Base-by-base conservation (phyloP, 352 stramenopile species). In the Plasmopara viticola region DNA sequence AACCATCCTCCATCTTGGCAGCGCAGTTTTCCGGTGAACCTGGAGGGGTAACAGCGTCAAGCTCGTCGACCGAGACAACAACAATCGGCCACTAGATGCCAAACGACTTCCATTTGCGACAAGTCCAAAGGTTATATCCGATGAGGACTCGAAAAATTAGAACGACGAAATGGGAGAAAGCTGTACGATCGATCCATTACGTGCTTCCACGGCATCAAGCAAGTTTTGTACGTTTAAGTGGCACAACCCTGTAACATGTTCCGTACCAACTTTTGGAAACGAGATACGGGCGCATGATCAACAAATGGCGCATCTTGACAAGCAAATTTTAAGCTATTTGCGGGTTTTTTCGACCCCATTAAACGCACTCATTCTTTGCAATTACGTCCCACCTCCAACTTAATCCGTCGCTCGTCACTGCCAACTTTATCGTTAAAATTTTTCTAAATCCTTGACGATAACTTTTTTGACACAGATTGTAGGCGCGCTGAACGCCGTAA, bases 261-360 rank as follows among this genome's bases (percentile, higher is more conserved):
- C 10, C 41, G n/a, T 3, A 72, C 47, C 0, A 83, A n/a, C 6
- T 51, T n/a, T 8, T 71, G 40, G 20, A 83, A 75, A 0, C 72
- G 69, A 42, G 45, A 47, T n/a, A 67, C 33, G 0, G 61, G 42
- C 0, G 53, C 62, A 41, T 74, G 30, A 8, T 65, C 54, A 6
- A 38, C 51, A 51, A 68, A 57, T 4, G 48, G 10, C 9, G 39
- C 28, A 28, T 20, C 15, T 15, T 60, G 48, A 48, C 68, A 78
- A 15, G 58, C 50, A 2, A 13, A 9, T 49, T 76, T 64, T 34
- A 80, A 45, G 28, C 53, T 50, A 0, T 20, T 34, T 0, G 57
- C 69, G 9, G 76, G 59, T 25, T 39, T 50, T 1, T 49, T 5
- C 4, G 56, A 65, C 9, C 72, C 69, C 44, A 78, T 64, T 18